Percentiles rank a stretch among this genome's conserved stretches.
Conservation (phyloP, 73 alveolate species). For the Stentor coeruleus region DNA sequence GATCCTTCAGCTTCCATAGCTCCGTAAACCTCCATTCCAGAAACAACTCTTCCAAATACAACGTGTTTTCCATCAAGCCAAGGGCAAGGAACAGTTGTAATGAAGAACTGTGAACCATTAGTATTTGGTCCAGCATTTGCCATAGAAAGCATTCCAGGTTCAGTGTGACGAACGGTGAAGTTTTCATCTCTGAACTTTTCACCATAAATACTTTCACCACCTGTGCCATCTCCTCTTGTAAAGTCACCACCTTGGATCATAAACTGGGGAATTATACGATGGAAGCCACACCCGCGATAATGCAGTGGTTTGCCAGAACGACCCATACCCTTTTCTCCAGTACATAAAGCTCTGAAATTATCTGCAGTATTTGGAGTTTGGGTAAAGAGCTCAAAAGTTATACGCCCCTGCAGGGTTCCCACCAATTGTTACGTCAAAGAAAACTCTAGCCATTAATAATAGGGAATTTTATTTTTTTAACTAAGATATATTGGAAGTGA, state of each 20-base stretch:
- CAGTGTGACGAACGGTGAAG: conserved; percentile 75
- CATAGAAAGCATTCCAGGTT: conserved; percentile 80
- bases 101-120: conserved; percentile 94
- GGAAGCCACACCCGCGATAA: conserved; percentile 40
- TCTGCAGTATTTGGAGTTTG: conserved; percentile 51
- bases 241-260: conserved; percentile 83
- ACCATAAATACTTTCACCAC: conserved; percentile 92
- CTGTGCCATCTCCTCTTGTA: conserved; percentile 90
- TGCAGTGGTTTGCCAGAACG: conserved; percentile 39
- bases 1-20: conserved; percentile 39
- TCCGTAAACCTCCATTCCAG: conserved; percentile 56
- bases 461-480: no score
- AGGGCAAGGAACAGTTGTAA: conserved; percentile 88
- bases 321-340: conserved; percentile 79
- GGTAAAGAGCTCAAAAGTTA: conserved; percentile 64
- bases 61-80: conserved; percentile 97
- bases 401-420: conserved; percentile 80
- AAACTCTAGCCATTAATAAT: conserved; percentile 58
- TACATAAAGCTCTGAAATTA: conserved; percentile 61
- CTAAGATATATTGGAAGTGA: no score
- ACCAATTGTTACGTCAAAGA: conserved; percentile 76
- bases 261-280: conserved; percentile 48
- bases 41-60: conserved; percentile 86
- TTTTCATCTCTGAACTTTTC: conserved; percentile 79
- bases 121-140: conserved; percentile 97